Evolutionary conservation across 768 basidiomycete species (phyloP), one percentile per base, ranked within the genome.

Genomic region (Boletus eberwhitei): DNA sequence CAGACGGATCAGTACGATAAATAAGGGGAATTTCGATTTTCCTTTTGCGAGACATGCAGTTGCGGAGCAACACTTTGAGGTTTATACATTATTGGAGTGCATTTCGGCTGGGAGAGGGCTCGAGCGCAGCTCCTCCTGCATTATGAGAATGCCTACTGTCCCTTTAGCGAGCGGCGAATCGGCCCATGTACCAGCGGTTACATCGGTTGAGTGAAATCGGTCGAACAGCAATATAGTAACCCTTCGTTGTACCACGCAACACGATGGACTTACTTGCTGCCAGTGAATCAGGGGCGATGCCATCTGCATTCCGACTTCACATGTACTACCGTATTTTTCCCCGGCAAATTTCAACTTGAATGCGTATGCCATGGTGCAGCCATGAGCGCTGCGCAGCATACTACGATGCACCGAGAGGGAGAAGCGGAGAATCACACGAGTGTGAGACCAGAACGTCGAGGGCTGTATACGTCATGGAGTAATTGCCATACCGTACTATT

Each of bases 371-470:
- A 17, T 19, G 43, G 43, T n/a, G 41, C 26, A n/a, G 26, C 37
- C 13, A 17, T 32, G 22, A 50, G 50, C 14, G 37, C 35, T 40
- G 47, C 49, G 36, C 46, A 41, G 24, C 32, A 3, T 22, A 32
- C 46, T 49, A 65, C 26, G 55, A 53, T 29, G 42, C 16, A 51
- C 46, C 50, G 53, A 57, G 54, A 49, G 48, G 52, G 57, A 37
- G 36, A 40, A 36, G 35, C 22, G 22, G 39, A 21, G 34, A 51
- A 42, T 45, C 31, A 43, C 49, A 48, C 44, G 52, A 47, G 13
- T 36, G 48, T 51, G 54, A 42, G 53, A 58, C 41, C 22, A 51
- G 26, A 42, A 44, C 17, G 32, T 39, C 21, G 17, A 50, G 32
- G 31, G 8, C 48, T 29, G 17, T 21, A 21, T 40, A 49, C n/a